A percentile compares a stretch with the other conserved stretches of the same genome.
Evolutionary conservation across 331 rosid species (phyloP).

Genomic region (Spiraea crenata): DNA sequence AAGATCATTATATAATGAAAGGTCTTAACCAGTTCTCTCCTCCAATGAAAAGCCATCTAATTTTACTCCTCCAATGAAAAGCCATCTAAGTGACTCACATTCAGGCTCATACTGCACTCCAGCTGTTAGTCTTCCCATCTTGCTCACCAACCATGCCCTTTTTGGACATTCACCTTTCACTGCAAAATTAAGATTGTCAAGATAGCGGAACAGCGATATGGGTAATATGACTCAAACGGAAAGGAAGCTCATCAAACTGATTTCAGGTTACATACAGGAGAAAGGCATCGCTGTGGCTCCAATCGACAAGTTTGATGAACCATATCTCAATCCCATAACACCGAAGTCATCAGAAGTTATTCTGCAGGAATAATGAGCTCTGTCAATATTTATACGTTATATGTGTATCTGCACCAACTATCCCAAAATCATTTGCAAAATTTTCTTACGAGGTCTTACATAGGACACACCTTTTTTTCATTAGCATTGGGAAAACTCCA

Average conservation of each 20-base stretch:
- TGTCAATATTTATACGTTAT: conserved; percentile 26
- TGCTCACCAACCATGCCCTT: conserved; percentile 84
- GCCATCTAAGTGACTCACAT: conserved; percentile 44
- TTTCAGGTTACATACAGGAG: conserved; percentile 48
- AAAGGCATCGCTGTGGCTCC: conserved; percentile 76
- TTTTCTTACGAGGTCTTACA: conserved; percentile 14
- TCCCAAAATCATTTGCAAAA: conserved; percentile 17
- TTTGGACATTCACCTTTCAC: conserved; percentile 67
- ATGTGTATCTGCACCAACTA: conserved; percentile 27
- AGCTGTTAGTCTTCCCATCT: conserved; percentile 82
- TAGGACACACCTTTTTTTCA: conserved; percentile 63
- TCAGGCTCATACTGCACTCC: conserved; percentile 94
- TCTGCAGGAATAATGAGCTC: conserved; percentile 43
- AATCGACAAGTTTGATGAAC: conserved; percentile 68
- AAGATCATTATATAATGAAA: neutral
- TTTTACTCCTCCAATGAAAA: conserved; percentile 9
- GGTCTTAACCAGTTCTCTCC: neutral
- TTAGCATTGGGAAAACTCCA: conserved; percentile 72
- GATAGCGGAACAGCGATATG: neutral
- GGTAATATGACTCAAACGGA: neutral
- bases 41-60: conserved; percentile 6
- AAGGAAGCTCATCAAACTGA: conserved; percentile 16
- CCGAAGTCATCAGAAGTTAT: conserved; percentile 68
- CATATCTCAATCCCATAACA: conserved; percentile 85
- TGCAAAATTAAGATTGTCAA: conserved; percentile 34